These are phyloP conservation scores for Thraustochytrium striatum DNA, from an alignment of 352 stramenopile species.

Conservation along the genomic window DNA sequence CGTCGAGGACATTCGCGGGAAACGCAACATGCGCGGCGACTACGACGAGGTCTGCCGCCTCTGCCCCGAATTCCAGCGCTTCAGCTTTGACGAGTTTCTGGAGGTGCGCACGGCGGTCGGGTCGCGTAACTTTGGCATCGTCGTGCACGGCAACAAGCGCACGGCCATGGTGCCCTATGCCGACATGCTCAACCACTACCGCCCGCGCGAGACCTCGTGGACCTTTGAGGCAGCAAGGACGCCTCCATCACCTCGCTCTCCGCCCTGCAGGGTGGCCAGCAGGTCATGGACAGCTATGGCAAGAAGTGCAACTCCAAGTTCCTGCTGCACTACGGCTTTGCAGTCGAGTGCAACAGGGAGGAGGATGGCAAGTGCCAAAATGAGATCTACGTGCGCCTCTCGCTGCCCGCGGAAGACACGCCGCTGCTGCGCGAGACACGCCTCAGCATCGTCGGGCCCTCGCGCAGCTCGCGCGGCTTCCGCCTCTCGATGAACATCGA, in stretches of 20 bases:
- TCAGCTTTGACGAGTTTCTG: constrained; percentile 93
- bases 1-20: constrained; percentile 90
- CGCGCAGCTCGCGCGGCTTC: constrained; percentile 37
- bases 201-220: constrained; percentile 94
- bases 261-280: constrained; percentile 60
- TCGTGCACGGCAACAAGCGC: constrained; percentile 93
- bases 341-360: constrained; percentile 96
- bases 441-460: constrained; percentile 18
- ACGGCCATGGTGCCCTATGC: constrained; percentile 95
- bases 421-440: background rate
- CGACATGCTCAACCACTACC: constrained; percentile 99
- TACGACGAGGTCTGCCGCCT: constrained; percentile 92
- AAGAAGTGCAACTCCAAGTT: constrained; percentile 99
- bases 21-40: constrained; percentile 90
- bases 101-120: constrained; percentile 98
- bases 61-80: constrained; percentile 73
- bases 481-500: constrained; percentile 49
- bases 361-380: constrained; percentile 54
- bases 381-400: constrained; percentile 45
- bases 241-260: constrained; percentile 66
- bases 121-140: constrained; percentile 95
- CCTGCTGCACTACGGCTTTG: constrained; percentile 99
- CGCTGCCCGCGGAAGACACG: background rate
- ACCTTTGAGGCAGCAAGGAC: constrained; percentile 70
- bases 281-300: constrained; percentile 99